Percentiles rank a stretch among this genome's conserved stretches.
Evolutionary conservation across 2,329 filamentous ascomycete species (phyloP).

Genomic region (Thelonectria olida): DNA sequence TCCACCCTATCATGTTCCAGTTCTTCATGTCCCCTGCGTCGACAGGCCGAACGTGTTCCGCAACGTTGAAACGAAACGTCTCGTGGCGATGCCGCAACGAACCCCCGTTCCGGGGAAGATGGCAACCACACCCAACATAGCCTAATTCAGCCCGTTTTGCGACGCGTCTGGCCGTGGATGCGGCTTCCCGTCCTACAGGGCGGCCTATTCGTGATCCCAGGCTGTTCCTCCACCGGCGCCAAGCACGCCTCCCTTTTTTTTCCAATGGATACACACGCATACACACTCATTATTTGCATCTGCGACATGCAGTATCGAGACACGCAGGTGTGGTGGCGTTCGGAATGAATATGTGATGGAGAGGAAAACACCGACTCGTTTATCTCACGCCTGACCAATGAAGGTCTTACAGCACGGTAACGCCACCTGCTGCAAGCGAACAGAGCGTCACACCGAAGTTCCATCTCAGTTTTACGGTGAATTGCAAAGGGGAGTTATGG

Average conservation of each 20-base stretch:
- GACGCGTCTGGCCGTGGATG: constrained; percentile 38
- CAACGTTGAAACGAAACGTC: constrained; percentile 37
- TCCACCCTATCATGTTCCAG: constrained; percentile 4
- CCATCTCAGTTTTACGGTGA: constrained; percentile 11
- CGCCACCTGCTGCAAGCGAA: constrained; percentile 17
- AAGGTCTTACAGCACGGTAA: constrained; percentile 12
- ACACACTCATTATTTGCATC: constrained; percentile 1
- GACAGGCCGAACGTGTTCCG: constrained; percentile 22
- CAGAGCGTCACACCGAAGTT: constrained; percentile 9
- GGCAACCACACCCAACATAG: constrained; percentile 21
- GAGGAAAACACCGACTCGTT: constrained; percentile 23
- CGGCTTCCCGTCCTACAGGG: constrained; percentile 32
- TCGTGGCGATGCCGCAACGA: constrained; percentile 22
- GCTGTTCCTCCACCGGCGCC: constrained; percentile 28
- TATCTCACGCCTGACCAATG: constrained; percentile 5
- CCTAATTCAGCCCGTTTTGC: constrained; percentile 42
- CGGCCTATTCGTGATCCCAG: constrained; percentile 32
- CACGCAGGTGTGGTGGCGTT: constrained; percentile 16
- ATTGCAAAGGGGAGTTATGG: constrained; percentile 2
- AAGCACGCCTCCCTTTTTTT: neutral
- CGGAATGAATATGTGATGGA: constrained; percentile 1
- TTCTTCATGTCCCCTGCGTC: constrained; percentile 21
- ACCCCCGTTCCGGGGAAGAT: constrained; percentile 14
- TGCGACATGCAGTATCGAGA: constrained; percentile 19
- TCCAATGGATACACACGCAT: neutral